A percentile compares a stretch with the other conserved stretches of the same genome.
Evolutionary conservation across 768 basidiomycete species (phyloP).

Genomic region (Wakefieldia striispora): DNA sequence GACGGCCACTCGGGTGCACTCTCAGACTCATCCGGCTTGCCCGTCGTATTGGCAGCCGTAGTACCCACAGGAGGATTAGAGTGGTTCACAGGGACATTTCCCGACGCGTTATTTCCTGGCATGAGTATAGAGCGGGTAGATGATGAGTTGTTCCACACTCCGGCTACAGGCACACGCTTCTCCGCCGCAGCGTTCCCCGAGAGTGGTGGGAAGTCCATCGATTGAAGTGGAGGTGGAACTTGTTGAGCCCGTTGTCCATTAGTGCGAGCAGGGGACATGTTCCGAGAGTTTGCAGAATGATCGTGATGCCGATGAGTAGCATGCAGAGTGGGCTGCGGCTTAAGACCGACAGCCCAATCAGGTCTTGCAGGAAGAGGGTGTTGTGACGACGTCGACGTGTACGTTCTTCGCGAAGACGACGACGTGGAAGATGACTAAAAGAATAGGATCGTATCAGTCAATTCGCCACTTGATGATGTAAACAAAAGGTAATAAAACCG

Average conservation of each 20-base stretch:
- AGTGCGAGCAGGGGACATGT: conserved; percentile 37
- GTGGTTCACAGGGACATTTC: conserved; percentile 39
- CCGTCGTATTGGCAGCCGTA: conserved; percentile 2
- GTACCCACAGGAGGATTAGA: conserved; percentile 22
- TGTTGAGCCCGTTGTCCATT: conserved; percentile 37
- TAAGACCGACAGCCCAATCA: conserved; percentile 87
- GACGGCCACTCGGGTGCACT: conserved; percentile 46
- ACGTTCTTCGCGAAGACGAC: conserved; percentile 76
- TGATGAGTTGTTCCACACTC: conserved; percentile 70
- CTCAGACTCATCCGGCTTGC: conserved; percentile 46
- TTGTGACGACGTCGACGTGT: conserved; percentile 71
- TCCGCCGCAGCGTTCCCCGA: conserved; percentile 43
- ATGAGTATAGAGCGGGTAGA: conserved; percentile 51
- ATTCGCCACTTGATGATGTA: neutral
- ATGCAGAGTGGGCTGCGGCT: conserved; percentile 69
- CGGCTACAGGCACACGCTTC: conserved; percentile 54
- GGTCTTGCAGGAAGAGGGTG: conserved; percentile 79
- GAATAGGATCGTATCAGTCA: conserved; percentile 17
- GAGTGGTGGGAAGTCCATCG: conserved; percentile 72
- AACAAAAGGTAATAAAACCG: neutral
- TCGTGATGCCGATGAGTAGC: conserved; percentile 55
- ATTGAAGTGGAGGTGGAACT: conserved; percentile 44
- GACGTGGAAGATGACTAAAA: conserved; percentile 73
- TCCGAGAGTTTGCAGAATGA: conserved; percentile 37
- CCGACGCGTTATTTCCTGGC: conserved; percentile 34